Conservation (phyloP, 2,329 filamentous ascomycete species). For the Ciborinia camelliae region DNA sequence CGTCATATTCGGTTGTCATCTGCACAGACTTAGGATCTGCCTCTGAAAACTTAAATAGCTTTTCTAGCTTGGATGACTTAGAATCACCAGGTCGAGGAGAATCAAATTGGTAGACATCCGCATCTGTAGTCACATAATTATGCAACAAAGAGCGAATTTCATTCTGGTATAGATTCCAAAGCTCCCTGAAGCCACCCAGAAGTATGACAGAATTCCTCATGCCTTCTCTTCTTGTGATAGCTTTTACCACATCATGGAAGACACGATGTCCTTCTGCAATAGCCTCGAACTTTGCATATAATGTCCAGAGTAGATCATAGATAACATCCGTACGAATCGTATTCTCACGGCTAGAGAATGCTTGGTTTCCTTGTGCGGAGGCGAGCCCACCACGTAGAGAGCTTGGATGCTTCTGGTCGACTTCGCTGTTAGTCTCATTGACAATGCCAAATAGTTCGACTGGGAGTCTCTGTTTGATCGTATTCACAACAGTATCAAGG, state of each 20-base stretch:
- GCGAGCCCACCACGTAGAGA: constrained; percentile 56
- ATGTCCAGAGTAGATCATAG: constrained; percentile 83
- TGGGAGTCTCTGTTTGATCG: constrained; percentile 86
- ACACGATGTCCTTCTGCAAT: constrained; percentile 94
- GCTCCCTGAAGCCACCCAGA: constrained; percentile 85
- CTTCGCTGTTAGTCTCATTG: constrained; percentile 90
- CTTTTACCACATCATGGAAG: constrained; percentile 86
- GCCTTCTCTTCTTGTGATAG: constrained; percentile 79
- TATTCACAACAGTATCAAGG: constrained; percentile 81
- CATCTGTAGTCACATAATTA: constrained; percentile 92
- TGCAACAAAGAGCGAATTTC: constrained; percentile 93
- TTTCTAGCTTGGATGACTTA: constrained; percentile 41
- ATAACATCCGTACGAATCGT: constrained; percentile 80
- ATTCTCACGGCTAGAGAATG: constrained; percentile 66
- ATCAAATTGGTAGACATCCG: constrained; percentile 66
- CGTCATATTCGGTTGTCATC: constrained; percentile 80
- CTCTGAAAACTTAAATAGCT: constrained; percentile 80
- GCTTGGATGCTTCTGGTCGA: constrained; percentile 88
- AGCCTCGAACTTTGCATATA: constrained; percentile 96
- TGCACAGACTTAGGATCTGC: constrained; percentile 76
- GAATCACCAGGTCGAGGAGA: constrained; percentile 50
- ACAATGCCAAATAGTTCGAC: constrained; percentile 93
- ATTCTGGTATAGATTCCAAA: constrained; percentile 98
- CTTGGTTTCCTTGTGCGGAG: constrained; percentile 55
- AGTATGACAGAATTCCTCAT: constrained; percentile 59